phyloP scores from a whole-genome alignment of 257 asterid genomes.

The Penstemon davidsonii region DNA sequence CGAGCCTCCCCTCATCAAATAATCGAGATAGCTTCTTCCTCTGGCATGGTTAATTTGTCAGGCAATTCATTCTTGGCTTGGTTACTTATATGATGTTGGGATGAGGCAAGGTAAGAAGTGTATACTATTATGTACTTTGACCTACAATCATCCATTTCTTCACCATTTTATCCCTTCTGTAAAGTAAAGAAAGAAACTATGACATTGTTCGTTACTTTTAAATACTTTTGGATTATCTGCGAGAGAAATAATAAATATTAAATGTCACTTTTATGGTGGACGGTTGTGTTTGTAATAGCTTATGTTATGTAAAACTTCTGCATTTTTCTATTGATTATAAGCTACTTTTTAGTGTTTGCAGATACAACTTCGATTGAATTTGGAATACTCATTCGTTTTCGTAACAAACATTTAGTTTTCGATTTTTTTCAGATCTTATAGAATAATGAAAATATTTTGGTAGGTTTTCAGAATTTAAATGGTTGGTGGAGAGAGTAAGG shows the following conservation, averaged over 20 bases:
- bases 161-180: slow-evolving; percentile 32
- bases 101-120: slow-evolving; percentile 25
- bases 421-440: too few species aligned
- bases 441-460: too few species aligned
- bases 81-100: slow-evolving; percentile 46
- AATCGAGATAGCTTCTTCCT: slow-evolving; percentile 35
- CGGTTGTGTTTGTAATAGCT: too few species aligned
- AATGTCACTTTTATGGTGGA: too few species aligned
- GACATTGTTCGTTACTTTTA: not conserved
- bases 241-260: too few species aligned
- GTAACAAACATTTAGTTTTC: too few species aligned
- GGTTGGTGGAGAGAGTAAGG: too few species aligned
- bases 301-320: not conserved
- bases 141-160: slow-evolving; percentile 28
- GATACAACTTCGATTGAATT: too few species aligned
- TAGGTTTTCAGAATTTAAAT: too few species aligned
- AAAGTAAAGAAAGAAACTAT: slow-evolving; percentile 16
- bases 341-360: too few species aligned
- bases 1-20: slow-evolving; percentile 44
- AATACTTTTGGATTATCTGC: slow-evolving; percentile 4
- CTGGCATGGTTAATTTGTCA: slow-evolving; percentile 43
- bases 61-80: slow-evolving; percentile 99
- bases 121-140: slow-evolving; percentile 11
- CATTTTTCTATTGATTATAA: too few species aligned
- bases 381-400: too few species aligned